Evolutionary conservation across 2,329 filamentous ascomycete species (phyloP).

Genomic region (Amphichorda felina): DNA sequence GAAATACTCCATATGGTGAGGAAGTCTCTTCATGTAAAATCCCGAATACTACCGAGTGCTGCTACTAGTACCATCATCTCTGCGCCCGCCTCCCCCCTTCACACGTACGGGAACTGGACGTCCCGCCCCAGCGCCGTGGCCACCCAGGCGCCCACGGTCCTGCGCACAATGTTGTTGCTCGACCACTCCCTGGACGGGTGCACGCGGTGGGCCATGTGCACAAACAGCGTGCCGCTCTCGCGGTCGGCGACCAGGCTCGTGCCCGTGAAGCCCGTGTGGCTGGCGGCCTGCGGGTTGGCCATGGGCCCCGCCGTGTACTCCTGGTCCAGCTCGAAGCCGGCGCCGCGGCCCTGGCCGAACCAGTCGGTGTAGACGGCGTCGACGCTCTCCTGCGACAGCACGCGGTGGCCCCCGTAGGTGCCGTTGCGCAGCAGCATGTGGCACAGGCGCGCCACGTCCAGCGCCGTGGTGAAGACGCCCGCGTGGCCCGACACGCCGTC

Average conservation of each 20-base stretch:
- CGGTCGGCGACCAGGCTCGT: slow-evolving; percentile 12
- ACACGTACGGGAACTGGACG: neutral
- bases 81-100: neutral
- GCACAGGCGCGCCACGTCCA: slow-evolving; percentile 16
- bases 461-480: slow-evolving; percentile 19
- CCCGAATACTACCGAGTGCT: too few species aligned
- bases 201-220: slow-evolving; percentile 10
- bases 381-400: slow-evolving; percentile 14
- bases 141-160: slow-evolving; percentile 1
- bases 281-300: slow-evolving; percentile 10
- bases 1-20: too few species aligned
- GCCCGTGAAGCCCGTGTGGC: slow-evolving; percentile 12
- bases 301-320: slow-evolving; percentile 17
- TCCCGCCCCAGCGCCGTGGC: slow-evolving; percentile 1
- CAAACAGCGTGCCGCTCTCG: slow-evolving; percentile 7
- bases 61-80: too few species aligned
- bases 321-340: slow-evolving; percentile 19
- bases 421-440: slow-evolving; percentile 25
- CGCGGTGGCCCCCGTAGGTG: slow-evolving; percentile 15
- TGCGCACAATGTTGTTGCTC: neutral
- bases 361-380: slow-evolving; percentile 14
- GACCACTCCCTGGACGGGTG: slow-evolving; percentile 6
- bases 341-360: slow-evolving; percentile 12
- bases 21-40: too few species aligned
- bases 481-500: slow-evolving; percentile 21